Base-by-base conservation (phyloP, 2,329 filamentous ascomycete genomes). In the Xylaria sp. region DNA sequence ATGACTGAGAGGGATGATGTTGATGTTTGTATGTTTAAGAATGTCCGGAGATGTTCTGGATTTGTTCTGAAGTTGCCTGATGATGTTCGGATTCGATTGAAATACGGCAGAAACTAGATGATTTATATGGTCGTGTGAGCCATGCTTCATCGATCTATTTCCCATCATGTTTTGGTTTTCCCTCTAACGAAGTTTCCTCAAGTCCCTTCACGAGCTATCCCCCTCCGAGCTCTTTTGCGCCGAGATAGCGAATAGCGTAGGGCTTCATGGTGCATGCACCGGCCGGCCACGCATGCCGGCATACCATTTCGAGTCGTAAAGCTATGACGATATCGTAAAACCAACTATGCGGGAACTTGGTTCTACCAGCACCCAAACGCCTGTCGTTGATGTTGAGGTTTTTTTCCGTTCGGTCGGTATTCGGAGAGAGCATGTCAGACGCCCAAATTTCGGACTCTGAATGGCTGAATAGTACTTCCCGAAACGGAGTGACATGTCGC, bases 391-490 rank as follows among this genome's bases (percentile, higher is more conserved):
- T 35, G 5, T 35, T 21, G 27, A 6, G 2, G 4, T 1, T 9
- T 47, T 23, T 47, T 10, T 10, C 9, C n/a, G 5, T 13, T 18
- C 23, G 42, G 44, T 68, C 65, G 65, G 60, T 27, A 55, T 68
- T 68, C 60, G 60, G 65, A 58, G 65, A 58, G 54, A 60, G 16
- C 29, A 35, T 18, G 54, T 37, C 40, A 18, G 27, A 37, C 18
- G 23, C 53, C 37, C 5, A 3, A 32, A 29, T 23, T 37, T 63
- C 55, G 65, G 65, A 32, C 27, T 64, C 48, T 64, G 60, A 64
- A 29, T 68, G 60, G 60, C 54, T 68, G 47, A 42, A 47, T 64
- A 53, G 65, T 68, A 60, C 35, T 68, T 59, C 65, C 65, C n/a
- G 48, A 64, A 55, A 29, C 40, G 48, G 60, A 64, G 48, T 5